Percentiles rank a stretch among this genome's conserved stretches.
Conservation (phyloP, 495 filamentous ascomycete genomes). For the Lasiosphaeris hirsuta region DNA sequence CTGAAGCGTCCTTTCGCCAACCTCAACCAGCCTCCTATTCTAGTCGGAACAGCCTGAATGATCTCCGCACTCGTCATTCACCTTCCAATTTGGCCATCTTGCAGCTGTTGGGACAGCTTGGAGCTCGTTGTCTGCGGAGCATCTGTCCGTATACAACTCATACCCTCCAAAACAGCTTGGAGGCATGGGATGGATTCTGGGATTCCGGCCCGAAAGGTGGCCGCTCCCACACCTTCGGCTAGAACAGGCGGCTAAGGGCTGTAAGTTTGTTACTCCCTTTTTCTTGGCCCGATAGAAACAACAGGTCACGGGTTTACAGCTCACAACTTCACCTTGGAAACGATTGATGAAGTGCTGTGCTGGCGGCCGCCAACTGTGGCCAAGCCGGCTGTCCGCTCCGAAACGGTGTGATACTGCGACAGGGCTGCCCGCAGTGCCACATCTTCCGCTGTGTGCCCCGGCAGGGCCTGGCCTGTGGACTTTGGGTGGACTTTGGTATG, state of each 20-base stretch:
- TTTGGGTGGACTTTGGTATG: background rate
- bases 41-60: conserved; percentile 11
- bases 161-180: too few relatives aligned
- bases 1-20: background rate
- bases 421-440: too few relatives aligned
- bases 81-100: background rate
- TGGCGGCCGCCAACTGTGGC: conserved; percentile 8
- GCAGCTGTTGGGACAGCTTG: too few relatives aligned
- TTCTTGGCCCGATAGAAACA: background rate
- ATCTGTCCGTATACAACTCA: too few relatives aligned
- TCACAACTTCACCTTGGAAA: background rate
- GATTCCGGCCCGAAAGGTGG: background rate
- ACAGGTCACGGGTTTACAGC: background rate
- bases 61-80: background rate
- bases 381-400: conserved; percentile 4
- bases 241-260: too few relatives aligned
- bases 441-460: too few relatives aligned
- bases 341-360: background rate
- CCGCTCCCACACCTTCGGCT: too few relatives aligned
- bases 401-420: background rate
- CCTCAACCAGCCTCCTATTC: conserved; percentile 1
- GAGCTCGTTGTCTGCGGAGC: too few relatives aligned
- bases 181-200: background rate
- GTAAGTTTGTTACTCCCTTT: background rate
- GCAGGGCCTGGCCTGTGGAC: too few relatives aligned